Percentiles rank a stretch among this genome's conserved stretches.
Evolutionary conservation across 2,329 filamentous ascomycete species (phyloP).

Genomic region (Ascochyta fabae): DNA sequence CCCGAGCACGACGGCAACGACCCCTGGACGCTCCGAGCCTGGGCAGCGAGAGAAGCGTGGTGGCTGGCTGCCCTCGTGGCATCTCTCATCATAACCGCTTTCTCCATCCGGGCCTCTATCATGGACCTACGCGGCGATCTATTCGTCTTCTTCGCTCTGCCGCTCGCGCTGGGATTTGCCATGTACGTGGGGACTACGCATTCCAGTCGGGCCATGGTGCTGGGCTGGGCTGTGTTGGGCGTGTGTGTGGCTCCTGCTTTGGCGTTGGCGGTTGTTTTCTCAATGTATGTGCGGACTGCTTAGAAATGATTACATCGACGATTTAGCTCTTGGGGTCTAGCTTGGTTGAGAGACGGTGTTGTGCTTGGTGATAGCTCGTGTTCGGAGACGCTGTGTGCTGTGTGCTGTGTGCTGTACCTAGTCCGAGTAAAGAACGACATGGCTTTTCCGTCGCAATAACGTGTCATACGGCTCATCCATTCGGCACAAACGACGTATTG

Average conservation of each 20-base stretch:
- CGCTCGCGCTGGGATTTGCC: conserved; percentile 2
- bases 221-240: neutral
- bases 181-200: conserved; percentile 9
- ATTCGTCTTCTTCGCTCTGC: neutral
- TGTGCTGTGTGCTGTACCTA: too few relatives aligned
- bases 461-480: too few relatives aligned
- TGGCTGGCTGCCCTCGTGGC: neutral
- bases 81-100: neutral
- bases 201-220: conserved; percentile 3
- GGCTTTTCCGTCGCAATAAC: too few relatives aligned
- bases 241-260: conserved; percentile 6
- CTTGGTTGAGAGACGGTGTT: neutral
- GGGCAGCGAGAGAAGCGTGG: conserved; percentile 2
- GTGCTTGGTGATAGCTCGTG: too few relatives aligned
- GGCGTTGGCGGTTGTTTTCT: neutral
- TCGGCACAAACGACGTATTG: too few relatives aligned
- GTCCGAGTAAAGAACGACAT: too few relatives aligned
- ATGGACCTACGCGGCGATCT: neutral
- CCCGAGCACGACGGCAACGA: neutral
- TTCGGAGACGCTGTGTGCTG: too few relatives aligned
- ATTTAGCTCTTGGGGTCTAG: too few relatives aligned
- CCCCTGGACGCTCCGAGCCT: neutral
- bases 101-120: neutral
- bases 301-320: too few relatives aligned
- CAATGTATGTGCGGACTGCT: neutral